phyloP scores from a whole-genome alignment of 257 asterid genomes.

The Gentiana macrophylla region DNA sequence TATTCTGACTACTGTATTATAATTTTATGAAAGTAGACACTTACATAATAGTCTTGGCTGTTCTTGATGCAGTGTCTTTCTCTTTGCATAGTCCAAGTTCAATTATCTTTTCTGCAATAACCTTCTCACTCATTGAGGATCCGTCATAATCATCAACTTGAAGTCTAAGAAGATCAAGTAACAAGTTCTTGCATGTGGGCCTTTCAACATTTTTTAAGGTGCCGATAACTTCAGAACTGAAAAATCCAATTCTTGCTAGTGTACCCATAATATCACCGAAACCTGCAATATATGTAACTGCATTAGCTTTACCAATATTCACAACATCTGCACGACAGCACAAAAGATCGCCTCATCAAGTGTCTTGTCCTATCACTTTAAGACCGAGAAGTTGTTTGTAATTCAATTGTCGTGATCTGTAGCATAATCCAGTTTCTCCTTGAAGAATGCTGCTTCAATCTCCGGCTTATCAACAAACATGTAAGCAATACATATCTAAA shows the following conservation, averaged over 20 bases:
- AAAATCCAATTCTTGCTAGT: slow-evolving; percentile 72
- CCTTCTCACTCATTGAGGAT: slow-evolving; percentile 35
- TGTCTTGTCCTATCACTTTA: too few relatives aligned
- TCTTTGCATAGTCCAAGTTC: slow-evolving; percentile 47
- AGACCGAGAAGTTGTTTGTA: too few relatives aligned
- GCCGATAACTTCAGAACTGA: slow-evolving; percentile 36
- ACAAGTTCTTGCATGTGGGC: slow-evolving; percentile 34
- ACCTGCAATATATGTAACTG: slow-evolving; percentile 37
- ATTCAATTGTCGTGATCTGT: too few relatives aligned
- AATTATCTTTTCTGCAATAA: slow-evolving; percentile 43
- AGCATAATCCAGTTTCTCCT: too few relatives aligned
- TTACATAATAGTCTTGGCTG: slow-evolving; percentile 83
- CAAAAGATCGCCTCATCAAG: too few relatives aligned
- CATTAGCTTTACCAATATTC: neutral
- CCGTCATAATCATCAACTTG: slow-evolving; percentile 15
- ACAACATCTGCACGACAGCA: too few relatives aligned
- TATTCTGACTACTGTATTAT: too few relatives aligned
- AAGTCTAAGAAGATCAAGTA: slow-evolving; percentile 35
- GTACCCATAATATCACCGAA: slow-evolving; percentile 84
- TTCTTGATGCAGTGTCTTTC: slow-evolving; percentile 39
- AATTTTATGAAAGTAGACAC: slow-evolving; percentile 4
- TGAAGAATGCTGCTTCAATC: too few relatives aligned
- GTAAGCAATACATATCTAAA: too few relatives aligned
- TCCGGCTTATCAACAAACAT: too few relatives aligned
- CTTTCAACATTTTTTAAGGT: slow-evolving; percentile 35